Base-by-base conservation (phyloP, 1,284 basidiomycete species). In the Phylloporus gajari region DNA sequence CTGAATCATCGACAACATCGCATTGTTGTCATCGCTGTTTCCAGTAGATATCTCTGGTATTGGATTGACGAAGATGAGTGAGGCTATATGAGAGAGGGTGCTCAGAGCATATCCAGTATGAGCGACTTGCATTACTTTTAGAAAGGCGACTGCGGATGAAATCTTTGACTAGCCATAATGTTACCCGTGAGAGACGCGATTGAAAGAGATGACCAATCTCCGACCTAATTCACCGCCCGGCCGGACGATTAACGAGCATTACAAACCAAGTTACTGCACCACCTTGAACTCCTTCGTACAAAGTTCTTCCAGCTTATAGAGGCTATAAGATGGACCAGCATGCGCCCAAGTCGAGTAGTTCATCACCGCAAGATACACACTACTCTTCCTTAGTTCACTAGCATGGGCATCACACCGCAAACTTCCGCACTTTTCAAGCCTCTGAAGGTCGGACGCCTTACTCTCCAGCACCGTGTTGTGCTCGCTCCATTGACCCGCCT, bases 401-500 rank as follows among this genome's bases (percentile, higher is more conserved):
- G 5, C 23, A 61, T 64, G 44, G 25, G 42, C 30, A 1, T 32
- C 9, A 35, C 63, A 51, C 63, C 48, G n/a, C 42, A 64, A 21
- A 64, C 42, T 12, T 12, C 63, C 13, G 32, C 63, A 32, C 48
- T 65, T 3, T 65, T 65, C 64, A 53, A 27, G 35, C 79, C 84
- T 8, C 69, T 85, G 68, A 72, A 74, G 53, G 73, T 85, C 48
- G 84, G 84, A 19, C 48, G 68, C 9, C 51, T 83, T 23, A 64
- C 76, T 9, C 79, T 85, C 56, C 73, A 60, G 69, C 79, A 84
- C 71, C 79, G 84, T 5, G 69, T 84, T 32, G 81, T 77, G 6
- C 75, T 83, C 51, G 83, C 84, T 0, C 84, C 84, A 9, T 68
- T 85, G 51, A 83, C 83, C 3, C 80, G 84, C 21, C 75, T 76